Percentiles rank a stretch among this genome's conserved stretches.
Evolutionary conservation across 306 rosid genomes (phyloP).

Genomic region (Vachellia collinsii): DNA sequence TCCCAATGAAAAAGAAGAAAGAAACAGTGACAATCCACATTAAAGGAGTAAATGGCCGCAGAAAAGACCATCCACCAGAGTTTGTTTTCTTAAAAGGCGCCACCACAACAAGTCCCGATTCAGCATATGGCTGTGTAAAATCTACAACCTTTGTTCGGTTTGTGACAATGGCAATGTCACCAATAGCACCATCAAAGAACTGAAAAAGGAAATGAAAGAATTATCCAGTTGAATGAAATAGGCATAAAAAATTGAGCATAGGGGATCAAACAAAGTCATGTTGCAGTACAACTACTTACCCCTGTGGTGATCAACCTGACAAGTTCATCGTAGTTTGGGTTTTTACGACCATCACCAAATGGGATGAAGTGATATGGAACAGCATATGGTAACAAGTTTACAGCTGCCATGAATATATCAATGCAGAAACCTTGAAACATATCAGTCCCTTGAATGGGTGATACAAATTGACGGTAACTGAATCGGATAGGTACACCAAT

Average conservation of each 20-base stretch:
- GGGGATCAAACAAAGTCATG: conserved; percentile 32
- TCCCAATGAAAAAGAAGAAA: conserved; percentile 77
- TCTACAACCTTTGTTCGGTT: conserved; percentile 84
- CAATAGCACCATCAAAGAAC: conserved; percentile 84
- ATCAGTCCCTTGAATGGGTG: conserved; percentile 62
- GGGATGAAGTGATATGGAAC: conserved; percentile 73
- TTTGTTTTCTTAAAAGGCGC: conserved; percentile 78
- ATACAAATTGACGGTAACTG: conserved; percentile 77
- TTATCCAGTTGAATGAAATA: conserved; percentile 30
- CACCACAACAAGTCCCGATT: conserved; percentile 92
- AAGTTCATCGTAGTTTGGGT: conserved; percentile 80
- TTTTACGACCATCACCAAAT: conserved; percentile 73
- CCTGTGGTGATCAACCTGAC: conserved; percentile 63
- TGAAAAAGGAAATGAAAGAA: conserved; percentile 36
- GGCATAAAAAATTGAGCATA: conserved; percentile 10
- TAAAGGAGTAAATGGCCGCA: conserved; percentile 74
- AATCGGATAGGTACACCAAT: conserved; percentile 84
- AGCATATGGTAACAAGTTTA: conserved; percentile 80
- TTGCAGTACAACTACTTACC: conserved; percentile 53
- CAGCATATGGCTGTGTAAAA: conserved; percentile 89
- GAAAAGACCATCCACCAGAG: conserved; percentile 90
- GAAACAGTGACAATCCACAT: conserved; percentile 82
- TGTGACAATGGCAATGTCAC: conserved; percentile 88
- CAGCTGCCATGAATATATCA: conserved; percentile 86
- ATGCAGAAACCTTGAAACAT: conserved; percentile 84